phyloP scores from a whole-genome alignment of 2,329 filamentous ascomycete genomes.

The Verticillium albo-atrum region DNA sequence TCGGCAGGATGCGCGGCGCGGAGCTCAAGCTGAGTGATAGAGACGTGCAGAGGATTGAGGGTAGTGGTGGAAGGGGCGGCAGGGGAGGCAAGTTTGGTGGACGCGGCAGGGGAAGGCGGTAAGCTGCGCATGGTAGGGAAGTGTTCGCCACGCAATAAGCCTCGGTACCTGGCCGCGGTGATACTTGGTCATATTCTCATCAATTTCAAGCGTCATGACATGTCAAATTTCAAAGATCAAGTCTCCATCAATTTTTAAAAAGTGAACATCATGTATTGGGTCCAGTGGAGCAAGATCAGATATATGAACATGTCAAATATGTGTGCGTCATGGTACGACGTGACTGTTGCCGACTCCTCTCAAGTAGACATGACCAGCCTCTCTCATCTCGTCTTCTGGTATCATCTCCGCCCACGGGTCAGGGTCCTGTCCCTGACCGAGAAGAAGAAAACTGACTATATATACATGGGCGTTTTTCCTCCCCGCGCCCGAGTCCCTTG shows the following conservation, averaged over 20 bases:
- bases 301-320: neutral
- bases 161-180: neutral
- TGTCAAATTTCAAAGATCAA: neutral
- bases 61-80: constrained; percentile 27
- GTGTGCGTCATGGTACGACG: neutral
- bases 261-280: neutral
- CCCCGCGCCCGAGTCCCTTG: neutral
- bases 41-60: constrained; percentile 70
- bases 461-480: constrained; percentile 19
- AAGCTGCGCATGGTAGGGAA: constrained; percentile 9
- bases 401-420: constrained; percentile 6
- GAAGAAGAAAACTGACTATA: constrained; percentile 16
- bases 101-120: constrained; percentile 31
- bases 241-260: neutral
- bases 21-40: constrained; percentile 73
- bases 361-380: neutral
- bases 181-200: neutral
- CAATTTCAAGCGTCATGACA: neutral
- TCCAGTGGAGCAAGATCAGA: neutral
- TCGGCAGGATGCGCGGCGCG: constrained; percentile 77
- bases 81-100: constrained; percentile 28
- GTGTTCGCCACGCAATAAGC: no score
- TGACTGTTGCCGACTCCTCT: neutral
- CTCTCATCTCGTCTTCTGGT: constrained; percentile 11
- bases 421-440: neutral